Base-by-base conservation (phyloP, 257 asterid genomes). In the Przewalskia tangutica region DNA sequence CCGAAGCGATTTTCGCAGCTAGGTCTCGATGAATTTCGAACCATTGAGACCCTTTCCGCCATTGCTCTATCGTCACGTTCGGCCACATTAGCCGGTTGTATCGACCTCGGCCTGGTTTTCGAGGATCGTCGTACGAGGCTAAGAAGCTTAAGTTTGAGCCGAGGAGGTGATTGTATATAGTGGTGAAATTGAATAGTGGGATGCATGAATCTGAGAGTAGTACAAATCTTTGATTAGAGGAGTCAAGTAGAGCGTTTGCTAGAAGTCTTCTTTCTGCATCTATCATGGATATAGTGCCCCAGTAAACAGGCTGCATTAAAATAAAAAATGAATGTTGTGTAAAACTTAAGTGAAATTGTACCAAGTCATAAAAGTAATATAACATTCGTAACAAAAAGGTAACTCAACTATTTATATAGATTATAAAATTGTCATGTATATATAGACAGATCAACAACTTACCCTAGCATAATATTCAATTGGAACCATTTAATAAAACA, bases 41-140 rank as follows among this genome's bases (percentile, higher is more conserved):
- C 97, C 97, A 91, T 58, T 93, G 95, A 5, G 97, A 90, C 46
- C 97, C 92, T 76, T 93, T 93, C 4, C 95, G 92, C 94, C 97
- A 91, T 55, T 89, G 90, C 23, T 87, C 83, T 85, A 91, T 40
- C 51, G 93, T 86, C 81, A 93, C 79, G 0, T 55, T 73, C 1
- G 97, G 97, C 82, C 75, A 86, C 97, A 93, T 93, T 38, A 78
- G 85, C 8, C 38, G 89, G 80, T 89, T 90, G 89, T 93, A 91
- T 1, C 95, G 92, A 12, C 97, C 97, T 0, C 94, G 89, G 5
- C 97, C 97, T 0, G 84, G 46, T 32, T 88, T 89, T 0, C 86
- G 63, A 0, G 95, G 93, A 23, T 89, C 94, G 83, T 91, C 93
- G 77, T 84, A 83, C 0, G 89, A 84, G 6, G 85, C 76, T 0